Base-by-base conservation (phyloP, 75 land plant genomes). In the Adiantum capillusveneris region DNA sequence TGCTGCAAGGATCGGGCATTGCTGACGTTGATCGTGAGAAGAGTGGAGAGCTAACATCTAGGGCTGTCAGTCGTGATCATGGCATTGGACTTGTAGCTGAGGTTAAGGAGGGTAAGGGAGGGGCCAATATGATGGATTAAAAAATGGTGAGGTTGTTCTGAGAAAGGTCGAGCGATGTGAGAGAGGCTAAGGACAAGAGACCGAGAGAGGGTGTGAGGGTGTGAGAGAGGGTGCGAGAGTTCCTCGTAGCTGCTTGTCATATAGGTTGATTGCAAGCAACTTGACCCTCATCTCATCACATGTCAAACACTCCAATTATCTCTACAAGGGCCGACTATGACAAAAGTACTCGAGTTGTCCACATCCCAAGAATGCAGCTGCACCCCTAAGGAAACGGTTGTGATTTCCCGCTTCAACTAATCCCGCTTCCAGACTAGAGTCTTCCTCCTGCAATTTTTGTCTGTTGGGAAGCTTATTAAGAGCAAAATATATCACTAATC, bases 241-340 rank as follows among this genome's bases (percentile, higher is more conserved):
- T 13, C 98, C 98, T 14, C 58, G 39, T 24, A 93, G 83, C 21
- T 68, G 70, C 0, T 70, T 62, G 60, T 66, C 69, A 60, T 80
- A 81, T 42, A 93, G 36, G 26, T 83, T 58, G 17, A 89, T 65
- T 62, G 53, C 79, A 29, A 62, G 77, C 31, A 89, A 87, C 9
- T 9, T 3, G 37, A 34, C 37, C 7, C 37, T 9, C 3, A 5
- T 34, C 27, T 63, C 59, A 6, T 75, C 80, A 27, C 98, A 93
- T 22, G 26, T 62, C n/a, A 93, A 69, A 0, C 98, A 3, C 19
- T 61, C 84, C 71, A 93, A 52, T 75, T 45, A 7, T 53, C 66
- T 39, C 14, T 46, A 14, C 49, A 46, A 17, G 49, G 49, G 17
- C 3, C n/a, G n/a, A n/a, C 21, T 46, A 14, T 14, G 5, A 5